These are phyloP conservation scores for Termitomyces sp. DNA, from an alignment of 768 basidiomycete species.

Conservation along the genomic window DNA sequence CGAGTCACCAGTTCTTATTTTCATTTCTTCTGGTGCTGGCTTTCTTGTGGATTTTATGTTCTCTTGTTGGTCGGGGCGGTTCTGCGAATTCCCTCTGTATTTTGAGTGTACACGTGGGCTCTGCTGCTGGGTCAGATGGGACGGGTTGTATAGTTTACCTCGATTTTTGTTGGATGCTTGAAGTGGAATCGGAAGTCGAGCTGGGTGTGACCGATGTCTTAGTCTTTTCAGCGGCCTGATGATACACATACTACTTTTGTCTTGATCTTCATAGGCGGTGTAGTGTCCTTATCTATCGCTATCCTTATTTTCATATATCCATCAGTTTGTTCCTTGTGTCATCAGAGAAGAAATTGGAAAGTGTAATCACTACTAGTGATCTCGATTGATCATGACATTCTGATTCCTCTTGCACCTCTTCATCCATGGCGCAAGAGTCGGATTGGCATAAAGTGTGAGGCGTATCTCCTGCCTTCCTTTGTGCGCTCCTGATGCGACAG, in stretches of 20 bases:
- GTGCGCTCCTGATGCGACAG: constrained; percentile 5
- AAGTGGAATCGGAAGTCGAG: constrained; percentile 18
- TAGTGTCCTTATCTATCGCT: constrained; percentile 12
- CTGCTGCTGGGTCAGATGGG: constrained; percentile 16
- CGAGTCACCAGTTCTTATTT: constrained; percentile 15
- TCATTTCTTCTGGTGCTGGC: constrained; percentile 15
- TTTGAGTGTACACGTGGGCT: constrained; percentile 6
- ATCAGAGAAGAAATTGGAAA: neutral
- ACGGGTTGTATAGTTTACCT: constrained; percentile 8
- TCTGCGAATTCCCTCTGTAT: constrained; percentile 16
- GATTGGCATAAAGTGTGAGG: constrained; percentile 58
- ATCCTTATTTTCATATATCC: constrained; percentile 13
- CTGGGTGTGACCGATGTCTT: constrained; percentile 12
- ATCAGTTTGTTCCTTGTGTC: neutral
- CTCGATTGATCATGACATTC: neutral
- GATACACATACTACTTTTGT: constrained; percentile 3
- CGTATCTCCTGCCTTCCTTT: neutral
- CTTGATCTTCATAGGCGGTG: neutral
- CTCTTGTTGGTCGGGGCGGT: constrained; percentile 5
- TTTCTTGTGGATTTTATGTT: neutral
- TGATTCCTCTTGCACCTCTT: neutral
- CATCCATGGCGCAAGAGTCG: constrained; percentile 11
- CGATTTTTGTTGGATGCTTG: constrained; percentile 19
- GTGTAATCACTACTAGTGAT: neutral
- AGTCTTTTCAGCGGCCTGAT: constrained; percentile 10